Percentiles rank a stretch among this genome's conserved stretches.
Conservation (phyloP, 2,329 filamentous ascomycete species). For the Fusarium sp. region DNA sequence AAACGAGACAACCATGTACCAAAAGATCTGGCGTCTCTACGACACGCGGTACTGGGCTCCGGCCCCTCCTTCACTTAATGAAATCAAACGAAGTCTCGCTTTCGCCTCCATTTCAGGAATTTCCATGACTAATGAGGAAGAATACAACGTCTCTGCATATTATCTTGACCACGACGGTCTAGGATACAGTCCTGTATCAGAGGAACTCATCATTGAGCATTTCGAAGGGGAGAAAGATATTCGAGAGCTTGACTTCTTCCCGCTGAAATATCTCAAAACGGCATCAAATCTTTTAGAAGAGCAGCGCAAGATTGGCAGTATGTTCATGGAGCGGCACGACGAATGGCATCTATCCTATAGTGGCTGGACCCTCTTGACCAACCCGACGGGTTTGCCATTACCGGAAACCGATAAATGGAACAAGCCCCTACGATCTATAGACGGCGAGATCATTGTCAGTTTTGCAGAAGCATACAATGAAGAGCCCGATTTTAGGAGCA, state of each 20-base stretch:
- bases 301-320: not conserved
- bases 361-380: slow-evolving; percentile 1
- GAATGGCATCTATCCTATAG: slow-evolving; percentile 9
- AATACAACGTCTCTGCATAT: not conserved
- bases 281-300: not conserved
- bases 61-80: not conserved
- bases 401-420: not conserved
- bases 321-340: not conserved
- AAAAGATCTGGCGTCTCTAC: slow-evolving; percentile 7
- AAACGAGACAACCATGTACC: slow-evolving; percentile 2
- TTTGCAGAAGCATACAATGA: slow-evolving; percentile 5
- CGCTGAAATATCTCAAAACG: not conserved
- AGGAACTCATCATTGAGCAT: not conserved
- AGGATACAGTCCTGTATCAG: not conserved
- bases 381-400: not conserved
- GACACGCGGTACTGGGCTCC: too few relatives aligned
- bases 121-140: too few relatives aligned
- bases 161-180: not conserved
- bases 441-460: slow-evolving; percentile 5
- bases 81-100: not conserved
- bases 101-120: too few relatives aligned
- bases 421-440: not conserved
- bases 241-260: not conserved
- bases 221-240: not conserved
- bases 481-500: not conserved